phyloP scores from a whole-genome alignment of 1,139 yeast genomes.

The Pichia sp. region DNA sequence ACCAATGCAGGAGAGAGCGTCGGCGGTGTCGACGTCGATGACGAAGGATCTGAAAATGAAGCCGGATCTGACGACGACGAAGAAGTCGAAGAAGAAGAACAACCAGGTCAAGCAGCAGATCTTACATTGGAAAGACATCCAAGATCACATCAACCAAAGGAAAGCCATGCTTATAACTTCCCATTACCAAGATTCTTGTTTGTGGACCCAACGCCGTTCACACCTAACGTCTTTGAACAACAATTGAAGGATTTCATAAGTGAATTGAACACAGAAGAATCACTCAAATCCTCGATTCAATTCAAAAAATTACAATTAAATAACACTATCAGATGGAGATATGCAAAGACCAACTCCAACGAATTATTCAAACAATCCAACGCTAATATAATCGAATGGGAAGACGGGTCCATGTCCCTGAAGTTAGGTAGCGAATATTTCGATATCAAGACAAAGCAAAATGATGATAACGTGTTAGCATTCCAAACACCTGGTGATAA shows the following conservation, averaged over 20 bases:
- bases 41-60: slow-evolving; percentile 32
- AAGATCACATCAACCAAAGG: slow-evolving; percentile 40
- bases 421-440: slow-evolving; percentile 87
- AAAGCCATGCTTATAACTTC: slow-evolving; percentile 51
- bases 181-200: slow-evolving; percentile 81
- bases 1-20: slow-evolving; percentile 16
- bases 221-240: slow-evolving; percentile 61
- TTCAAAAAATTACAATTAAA: slow-evolving; percentile 47
- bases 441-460: slow-evolving; percentile 67
- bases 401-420: slow-evolving; percentile 83
- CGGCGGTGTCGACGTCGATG: slow-evolving; percentile 18
- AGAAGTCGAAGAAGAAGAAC: slow-evolving; percentile 37
- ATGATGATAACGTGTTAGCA: slow-evolving; percentile 71
- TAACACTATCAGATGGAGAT: slow-evolving; percentile 92
- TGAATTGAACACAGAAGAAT: neutral
- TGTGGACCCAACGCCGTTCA: slow-evolving; percentile 86
- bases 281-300: slow-evolving; percentile 46
- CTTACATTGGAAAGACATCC: slow-evolving; percentile 77
- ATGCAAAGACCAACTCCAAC: slow-evolving; percentile 62
- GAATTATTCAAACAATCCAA: slow-evolving; percentile 81
- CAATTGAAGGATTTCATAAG: slow-evolving; percentile 23
- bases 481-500: slow-evolving; percentile 60
- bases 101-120: slow-evolving; percentile 51
- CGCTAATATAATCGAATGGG: slow-evolving; percentile 91
- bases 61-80: slow-evolving; percentile 37